phyloP scores from a whole-genome alignment of 2,329 filamentous ascomycete genomes.

The Coniochaeta ligniaria region DNA sequence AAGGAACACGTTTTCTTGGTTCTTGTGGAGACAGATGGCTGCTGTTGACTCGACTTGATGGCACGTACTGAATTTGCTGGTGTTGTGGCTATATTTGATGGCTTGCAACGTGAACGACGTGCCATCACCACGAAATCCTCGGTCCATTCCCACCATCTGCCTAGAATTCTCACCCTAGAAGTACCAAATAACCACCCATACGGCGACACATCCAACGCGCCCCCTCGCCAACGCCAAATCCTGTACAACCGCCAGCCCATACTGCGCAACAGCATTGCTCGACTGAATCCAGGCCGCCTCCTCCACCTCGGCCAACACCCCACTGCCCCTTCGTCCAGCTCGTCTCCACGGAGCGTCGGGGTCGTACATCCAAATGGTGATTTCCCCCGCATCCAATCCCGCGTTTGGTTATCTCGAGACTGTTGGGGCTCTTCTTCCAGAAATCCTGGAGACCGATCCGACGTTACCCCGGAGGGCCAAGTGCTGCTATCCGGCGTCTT shows the following conservation, averaged over 20 bases:
- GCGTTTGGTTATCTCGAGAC: conserved; percentile 49
- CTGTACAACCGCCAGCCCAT: neutral
- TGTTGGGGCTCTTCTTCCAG: conserved; percentile 56
- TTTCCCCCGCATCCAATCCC: conserved; percentile 36
- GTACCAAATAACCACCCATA: neutral
- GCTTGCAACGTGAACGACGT: too few relatives aligned
- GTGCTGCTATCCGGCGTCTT: conserved; percentile 33
- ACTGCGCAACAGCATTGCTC: neutral
- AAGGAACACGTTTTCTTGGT: too few relatives aligned
- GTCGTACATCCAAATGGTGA: conserved; percentile 56
- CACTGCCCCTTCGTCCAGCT: conserved; percentile 34
- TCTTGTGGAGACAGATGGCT: too few relatives aligned
- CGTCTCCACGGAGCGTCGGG: conserved; percentile 41
- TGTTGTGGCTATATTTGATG: too few relatives aligned
- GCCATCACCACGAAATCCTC: too few relatives aligned
- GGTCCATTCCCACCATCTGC: too few relatives aligned
- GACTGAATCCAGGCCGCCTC: neutral
- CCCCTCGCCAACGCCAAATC: neutral
- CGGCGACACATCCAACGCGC: neutral
- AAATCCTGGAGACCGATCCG: conserved; percentile 48
- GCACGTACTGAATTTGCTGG: too few relatives aligned
- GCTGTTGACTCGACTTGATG: too few relatives aligned
- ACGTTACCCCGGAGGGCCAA: conserved; percentile 38
- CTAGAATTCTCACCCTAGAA: too few relatives aligned
- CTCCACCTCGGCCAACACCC: neutral